Base-by-base conservation (phyloP, 345 rosid genomes). In the Psidium guajava region DNA sequence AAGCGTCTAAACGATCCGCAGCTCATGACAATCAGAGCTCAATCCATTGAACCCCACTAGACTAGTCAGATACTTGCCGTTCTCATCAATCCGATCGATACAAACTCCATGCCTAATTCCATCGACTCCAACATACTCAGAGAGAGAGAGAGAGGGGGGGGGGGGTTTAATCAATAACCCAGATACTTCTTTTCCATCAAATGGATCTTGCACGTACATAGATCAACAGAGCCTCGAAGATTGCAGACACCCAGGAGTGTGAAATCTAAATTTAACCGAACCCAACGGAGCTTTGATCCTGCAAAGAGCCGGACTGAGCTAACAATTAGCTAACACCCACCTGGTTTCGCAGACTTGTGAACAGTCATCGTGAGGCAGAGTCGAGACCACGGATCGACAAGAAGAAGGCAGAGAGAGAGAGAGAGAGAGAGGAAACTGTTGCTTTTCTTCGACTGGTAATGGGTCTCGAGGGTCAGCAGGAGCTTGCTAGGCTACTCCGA, bases 281-380 rank as follows among this genome's bases (percentile, higher is more conserved):
- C 47, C 77, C 80, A 24, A 69, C 80, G 0, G 80, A 69, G 75
- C 44, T 64, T 32, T 0, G 75, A 32, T 8, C 75, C 44, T 44
- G 52, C 32, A 57, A 83, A 32, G n/a, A 52, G 22, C 73, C 53
- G 20, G 7, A 44, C 53, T 32, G 28, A 42, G 54, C 42, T 2
- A 11, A 57, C 20, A 21, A 10, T 22, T 42, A 11, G 75, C 64
- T 1, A 47, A 55, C 22, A 24, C 69, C 47, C 52, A 86, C 87
- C 87, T 86, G 82, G 87, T 25, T 86, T 82, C 81, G 54, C 47
- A 15, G 83, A 59, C 20, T 86, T 84, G 8, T 73, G 86, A 50
- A 74, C 74, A 6, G 91, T 85, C 93, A 91, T 92, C 86, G 86
- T 54, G 88, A 89, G 6, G 82, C 64, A 50, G 82, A 14, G 85